Evolutionary conservation across 2,329 filamentous ascomycete species (phyloP).

Genomic region (Colletotrichum eremochloae): DNA sequence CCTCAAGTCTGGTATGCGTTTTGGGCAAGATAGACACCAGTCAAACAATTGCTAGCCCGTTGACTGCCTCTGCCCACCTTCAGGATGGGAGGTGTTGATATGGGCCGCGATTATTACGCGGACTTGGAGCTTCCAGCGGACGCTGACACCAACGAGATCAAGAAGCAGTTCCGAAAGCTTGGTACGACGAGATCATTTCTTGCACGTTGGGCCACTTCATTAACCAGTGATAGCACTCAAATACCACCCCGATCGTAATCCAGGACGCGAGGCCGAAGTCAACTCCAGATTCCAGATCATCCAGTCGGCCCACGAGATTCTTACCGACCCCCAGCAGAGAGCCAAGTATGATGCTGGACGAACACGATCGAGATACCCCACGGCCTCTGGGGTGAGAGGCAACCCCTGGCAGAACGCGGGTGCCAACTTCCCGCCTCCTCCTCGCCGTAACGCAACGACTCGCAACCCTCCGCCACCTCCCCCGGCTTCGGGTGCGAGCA

Average conservation of each 20-base stretch:
- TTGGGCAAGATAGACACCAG: constrained; percentile 1
- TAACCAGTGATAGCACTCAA: constrained; percentile 73
- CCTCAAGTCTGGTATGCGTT: constrained; percentile 24
- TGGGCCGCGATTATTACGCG: constrained; percentile 84
- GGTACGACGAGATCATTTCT: constrained; percentile 58
- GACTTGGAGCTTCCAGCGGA: constrained; percentile 80
- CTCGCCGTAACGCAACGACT: constrained; percentile 54
- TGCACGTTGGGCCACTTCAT: constrained; percentile 37
- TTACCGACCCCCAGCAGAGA: constrained; percentile 64
- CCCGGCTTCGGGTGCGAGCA: constrained; percentile 56
- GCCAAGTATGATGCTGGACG: constrained; percentile 67
- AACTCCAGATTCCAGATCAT: constrained; percentile 89
- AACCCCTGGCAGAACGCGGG: constrained; percentile 68
- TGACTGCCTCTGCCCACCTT: constrained; percentile 30
- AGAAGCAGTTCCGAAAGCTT: constrained; percentile 88
- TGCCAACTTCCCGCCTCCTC: constrained; percentile 65
- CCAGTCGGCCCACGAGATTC: constrained; percentile 85
- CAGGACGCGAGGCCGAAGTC: constrained; percentile 82
- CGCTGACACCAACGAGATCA: constrained; percentile 81
- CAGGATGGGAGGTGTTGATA: constrained; percentile 77
- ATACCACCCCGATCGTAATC: constrained; percentile 91
- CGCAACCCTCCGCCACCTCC: constrained; percentile 43
- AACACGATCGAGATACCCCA: constrained; percentile 56
- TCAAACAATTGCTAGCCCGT: constrained; percentile 10
- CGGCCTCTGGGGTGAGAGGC: constrained; percentile 67